Evolutionary conservation across 345 rosid species (phyloP).

Genomic region (Populus deltoides): DNA sequence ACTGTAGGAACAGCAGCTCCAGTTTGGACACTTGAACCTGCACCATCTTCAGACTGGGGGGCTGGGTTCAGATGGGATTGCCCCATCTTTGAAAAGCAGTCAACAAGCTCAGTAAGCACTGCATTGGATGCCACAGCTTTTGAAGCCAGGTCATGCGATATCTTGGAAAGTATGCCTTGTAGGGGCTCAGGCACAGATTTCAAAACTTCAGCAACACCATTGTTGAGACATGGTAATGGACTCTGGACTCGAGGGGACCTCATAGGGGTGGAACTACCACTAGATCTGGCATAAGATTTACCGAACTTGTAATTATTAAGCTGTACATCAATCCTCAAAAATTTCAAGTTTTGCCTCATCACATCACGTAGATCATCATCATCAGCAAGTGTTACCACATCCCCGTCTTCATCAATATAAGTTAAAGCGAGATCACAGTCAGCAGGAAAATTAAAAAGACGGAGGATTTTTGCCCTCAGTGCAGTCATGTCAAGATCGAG

Average conservation of each 20-base stretch:
- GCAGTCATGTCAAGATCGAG: conserved; percentile 66
- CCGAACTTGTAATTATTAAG: conserved; percentile 31
- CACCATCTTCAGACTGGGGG: conserved; percentile 18
- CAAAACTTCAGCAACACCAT: conserved; percentile 48
- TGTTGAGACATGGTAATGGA: conserved; percentile 38
- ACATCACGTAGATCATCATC: conserved; percentile 72
- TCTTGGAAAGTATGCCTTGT: conserved; percentile 46
- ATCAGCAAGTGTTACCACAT: conserved; percentile 69
- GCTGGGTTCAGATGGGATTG: conserved; percentile 22
- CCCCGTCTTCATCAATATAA: conserved; percentile 90
- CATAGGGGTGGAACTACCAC: conserved; percentile 54
- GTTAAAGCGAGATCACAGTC: conserved; percentile 57
- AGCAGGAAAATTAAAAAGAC: conserved; percentile 55
- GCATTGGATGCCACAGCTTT: conserved; percentile 50
- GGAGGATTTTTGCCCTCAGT: conserved; percentile 57
- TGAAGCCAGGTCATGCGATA: conserved; percentile 53
- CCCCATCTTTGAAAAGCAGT: conserved; percentile 40
- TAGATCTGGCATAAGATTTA: conserved; percentile 38
- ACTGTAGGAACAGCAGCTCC: conserved; percentile 25
- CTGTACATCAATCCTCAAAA: conserved; percentile 58
- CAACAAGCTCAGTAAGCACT: conserved; percentile 37
- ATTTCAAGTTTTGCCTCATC: conserved; percentile 66
- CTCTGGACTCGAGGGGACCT: conserved; percentile 39
- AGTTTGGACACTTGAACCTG: conserved; percentile 8
- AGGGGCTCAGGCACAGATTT: conserved; percentile 64